These are phyloP conservation scores for Aspergillus tamarii DNA, from an alignment of 2,329 filamentous ascomycete species.

Conservation along the genomic window DNA sequence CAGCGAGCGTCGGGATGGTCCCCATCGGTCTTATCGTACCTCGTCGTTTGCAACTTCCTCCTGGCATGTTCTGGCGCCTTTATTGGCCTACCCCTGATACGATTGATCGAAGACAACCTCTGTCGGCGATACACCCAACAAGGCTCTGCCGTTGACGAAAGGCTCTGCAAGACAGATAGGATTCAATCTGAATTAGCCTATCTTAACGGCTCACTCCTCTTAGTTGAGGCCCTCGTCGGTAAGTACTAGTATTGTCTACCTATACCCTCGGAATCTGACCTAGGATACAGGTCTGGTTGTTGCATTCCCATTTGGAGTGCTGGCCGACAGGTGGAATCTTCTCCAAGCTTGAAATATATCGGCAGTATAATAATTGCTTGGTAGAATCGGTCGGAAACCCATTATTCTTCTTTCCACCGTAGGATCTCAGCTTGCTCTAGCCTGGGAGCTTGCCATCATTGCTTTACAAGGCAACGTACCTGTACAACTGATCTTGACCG, in stretches of 20 bases:
- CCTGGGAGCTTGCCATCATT: not conserved
- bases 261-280: not conserved
- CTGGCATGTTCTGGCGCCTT: not conserved
- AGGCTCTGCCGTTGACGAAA: not conserved
- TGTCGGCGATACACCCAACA: not conserved
- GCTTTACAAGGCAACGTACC: not conserved
- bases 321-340: not conserved
- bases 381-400: not conserved
- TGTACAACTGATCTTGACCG: not conserved
- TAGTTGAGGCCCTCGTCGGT: slow-evolving; percentile 12
- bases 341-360: not conserved
- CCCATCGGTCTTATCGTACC: not conserved
- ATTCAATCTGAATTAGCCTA: slow-evolving; percentile 15
- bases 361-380: not conserved
- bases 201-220: slow-evolving; percentile 9
- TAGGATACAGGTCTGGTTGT: not conserved
- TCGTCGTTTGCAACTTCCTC: not conserved
- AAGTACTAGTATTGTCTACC: not conserved
- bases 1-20: not conserved
- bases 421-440: not conserved
- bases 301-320: slow-evolving; percentile 1
- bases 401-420: not conserved
- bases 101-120: not conserved
- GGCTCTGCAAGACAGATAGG: slow-evolving; percentile 7
- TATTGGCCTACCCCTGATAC: not conserved